Evolutionary conservation across 1,284 basidiomycete species (phyloP), one percentile per base, ranked within the genome.

Genomic region (Ganoderma sinense): DNA sequence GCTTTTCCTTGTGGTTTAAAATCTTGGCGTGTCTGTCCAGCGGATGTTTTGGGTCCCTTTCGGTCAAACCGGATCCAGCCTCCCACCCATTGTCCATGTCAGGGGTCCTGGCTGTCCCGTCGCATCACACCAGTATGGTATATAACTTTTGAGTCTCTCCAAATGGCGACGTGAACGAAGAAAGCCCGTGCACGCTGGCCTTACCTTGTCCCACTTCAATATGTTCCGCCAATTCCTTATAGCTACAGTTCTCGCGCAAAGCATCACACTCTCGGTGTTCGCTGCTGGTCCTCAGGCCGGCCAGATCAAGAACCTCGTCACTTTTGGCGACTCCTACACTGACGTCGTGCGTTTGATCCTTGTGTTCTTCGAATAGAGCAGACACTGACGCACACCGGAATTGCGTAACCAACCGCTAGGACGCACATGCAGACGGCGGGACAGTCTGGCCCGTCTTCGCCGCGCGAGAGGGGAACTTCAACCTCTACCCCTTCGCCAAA

Each of bases 271-370:
- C 31, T 43, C 63, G 4, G 66, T 65, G 8, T 56, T 68, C 29
- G 74, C 74, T 6, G 68, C 69, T 18, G 75, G 75, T 10, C 75
- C 75, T 1, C 61, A 61, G 5, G 76, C 78, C 0, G 78, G 78
- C 10, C 83, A 83, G 66, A 83, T 85, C 71, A 84, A 81, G 67
- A 84, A 80, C 62, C 76, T 84, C 18, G 84, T 83, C 61, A 84
- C 83, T 0, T 85, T 85, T 62, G 85, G 85, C 4, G 85, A 86
- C 73, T 85, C 83, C 43, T 86, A 85, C 73, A 83, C 85, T 1
- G 85, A 86, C 68, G 71, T 81, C 20, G 81, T 78, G 4, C 75
- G 75, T 76, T 33, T n/a, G 14, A 18, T 10, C n/a, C 23, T 48
- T n/a, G n/a, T n/a, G n/a, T n/a, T n/a, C n/a, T n/a, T n/a, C 45